These are phyloP conservation scores for Vitis hybrid DNA, from an alignment of 177 flowering plant genomes.

Conservation along the genomic window DNA sequence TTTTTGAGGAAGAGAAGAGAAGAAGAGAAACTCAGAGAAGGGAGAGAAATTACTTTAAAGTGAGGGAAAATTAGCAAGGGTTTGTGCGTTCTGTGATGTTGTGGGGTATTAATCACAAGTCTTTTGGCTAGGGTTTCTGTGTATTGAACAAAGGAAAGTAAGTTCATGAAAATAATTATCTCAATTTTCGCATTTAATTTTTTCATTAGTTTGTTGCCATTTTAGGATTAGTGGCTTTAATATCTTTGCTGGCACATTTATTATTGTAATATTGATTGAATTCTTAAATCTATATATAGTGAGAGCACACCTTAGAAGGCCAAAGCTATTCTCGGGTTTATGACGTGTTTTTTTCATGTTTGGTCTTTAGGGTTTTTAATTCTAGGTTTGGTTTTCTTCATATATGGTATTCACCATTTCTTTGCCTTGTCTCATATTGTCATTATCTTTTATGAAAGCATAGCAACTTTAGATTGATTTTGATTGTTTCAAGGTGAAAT, in stretches of 20 bases:
- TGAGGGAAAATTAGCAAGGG: neutral
- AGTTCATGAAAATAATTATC: neutral
- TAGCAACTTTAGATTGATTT: neutral
- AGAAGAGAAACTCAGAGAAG: neutral
- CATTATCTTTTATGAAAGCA: neutral
- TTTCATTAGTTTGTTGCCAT: neutral
- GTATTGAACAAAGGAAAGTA: slow-evolving; percentile 15
- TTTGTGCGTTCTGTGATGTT: no score
- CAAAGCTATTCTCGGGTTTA: slow-evolving; percentile 10
- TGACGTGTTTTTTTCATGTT: neutral
- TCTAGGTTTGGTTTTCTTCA: slow-evolving; percentile 21
- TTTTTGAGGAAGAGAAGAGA: slow-evolving; percentile 19
- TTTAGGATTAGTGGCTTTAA: slow-evolving; percentile 9
- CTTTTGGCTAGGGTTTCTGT: slow-evolving; percentile 23
- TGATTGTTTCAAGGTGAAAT: neutral
- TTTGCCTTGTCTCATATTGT: neutral
- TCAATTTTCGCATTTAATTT: neutral
- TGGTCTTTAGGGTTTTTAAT: neutral
- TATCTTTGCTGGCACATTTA: slow-evolving; percentile 8
- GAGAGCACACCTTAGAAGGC: neutral
- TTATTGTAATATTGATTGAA: slow-evolving; percentile 1
- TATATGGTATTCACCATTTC: neutral
- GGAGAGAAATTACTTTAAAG: slow-evolving; percentile 2
- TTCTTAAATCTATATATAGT: neutral
- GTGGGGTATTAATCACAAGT: no score